Conservation (phyloP, 73 alveolate genomes). For the Halteria grandinella region DNA sequence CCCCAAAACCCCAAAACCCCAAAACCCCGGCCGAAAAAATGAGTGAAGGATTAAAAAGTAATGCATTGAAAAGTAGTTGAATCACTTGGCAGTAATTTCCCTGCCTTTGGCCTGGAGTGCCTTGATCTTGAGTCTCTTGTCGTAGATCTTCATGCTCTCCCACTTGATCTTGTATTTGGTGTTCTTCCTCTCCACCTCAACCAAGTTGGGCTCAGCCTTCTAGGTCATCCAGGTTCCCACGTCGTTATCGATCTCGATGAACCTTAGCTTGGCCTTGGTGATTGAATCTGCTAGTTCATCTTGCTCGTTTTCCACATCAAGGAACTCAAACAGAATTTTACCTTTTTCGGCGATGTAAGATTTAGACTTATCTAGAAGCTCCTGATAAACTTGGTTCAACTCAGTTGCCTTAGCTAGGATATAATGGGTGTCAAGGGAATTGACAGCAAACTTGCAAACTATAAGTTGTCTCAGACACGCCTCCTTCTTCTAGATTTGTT, state of each 20-base stretch:
- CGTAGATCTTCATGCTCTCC: slow-evolving; percentile 45
- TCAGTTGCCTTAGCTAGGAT: slow-evolving; percentile 45
- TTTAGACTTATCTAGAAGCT: neutral
- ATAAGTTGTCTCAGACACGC: slow-evolving; percentile 25
- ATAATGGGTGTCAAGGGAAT: slow-evolving; percentile 32
- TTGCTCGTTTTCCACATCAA: neutral
- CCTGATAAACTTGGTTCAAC: neutral
- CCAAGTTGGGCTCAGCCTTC: slow-evolving; percentile 50
- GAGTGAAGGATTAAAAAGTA: no score
- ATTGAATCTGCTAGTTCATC: neutral
- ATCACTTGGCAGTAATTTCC: no score
- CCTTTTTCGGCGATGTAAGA: slow-evolving; percentile 33
- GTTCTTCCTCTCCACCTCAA: slow-evolving; percentile 49
- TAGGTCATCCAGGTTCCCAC: slow-evolving; percentile 23
- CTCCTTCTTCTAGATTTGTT: neutral
- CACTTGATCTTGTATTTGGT: slow-evolving; percentile 44
- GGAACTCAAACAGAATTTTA: slow-evolving; percentile 2
- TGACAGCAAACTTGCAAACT: slow-evolving; percentile 39
- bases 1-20: no score
- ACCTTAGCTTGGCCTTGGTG: neutral
- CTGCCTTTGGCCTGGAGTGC: neutral
- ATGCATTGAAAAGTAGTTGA: no score
- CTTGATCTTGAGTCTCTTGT: slow-evolving; percentile 1
- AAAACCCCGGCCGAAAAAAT: no score
- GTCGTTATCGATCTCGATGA: slow-evolving; percentile 3